Evolutionary conservation across 2,329 filamentous ascomycete species (phyloP).

Genomic region (Aspergillus pseudoviridinutans): DNA sequence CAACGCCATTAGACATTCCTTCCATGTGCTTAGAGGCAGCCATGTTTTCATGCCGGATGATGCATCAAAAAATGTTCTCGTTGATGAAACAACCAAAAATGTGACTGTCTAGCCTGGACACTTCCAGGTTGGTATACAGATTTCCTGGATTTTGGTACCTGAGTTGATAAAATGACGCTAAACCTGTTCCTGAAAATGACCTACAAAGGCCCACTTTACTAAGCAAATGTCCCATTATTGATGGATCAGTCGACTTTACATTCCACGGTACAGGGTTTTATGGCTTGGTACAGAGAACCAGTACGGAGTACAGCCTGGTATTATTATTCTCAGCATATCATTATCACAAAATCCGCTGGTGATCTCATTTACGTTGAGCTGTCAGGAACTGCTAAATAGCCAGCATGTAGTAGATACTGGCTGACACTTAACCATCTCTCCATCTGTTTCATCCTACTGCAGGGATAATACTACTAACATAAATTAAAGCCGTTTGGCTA

Average conservation of each 20-base stretch:
- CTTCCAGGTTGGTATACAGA: not conserved
- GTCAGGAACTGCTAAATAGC: not conserved
- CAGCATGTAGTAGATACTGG: no score
- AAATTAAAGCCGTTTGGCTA: no score
- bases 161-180: conserved; percentile 14
- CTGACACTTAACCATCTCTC: no score
- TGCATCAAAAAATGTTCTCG: not conserved
- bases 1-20: not conserved
- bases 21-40: not conserved
- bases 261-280: not conserved
- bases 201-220: conserved; percentile 14
- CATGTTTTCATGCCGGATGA: not conserved
- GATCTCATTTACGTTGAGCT: not conserved
- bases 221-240: not conserved
- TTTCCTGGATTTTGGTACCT: not conserved
- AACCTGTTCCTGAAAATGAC: conserved; percentile 27
- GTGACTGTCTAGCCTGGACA: not conserved
- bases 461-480: no score
- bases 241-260: not conserved
- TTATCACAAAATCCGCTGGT: no score
- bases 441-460: no score
- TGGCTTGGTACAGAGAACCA: not conserved
- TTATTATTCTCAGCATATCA: not conserved
- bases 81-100: not conserved
- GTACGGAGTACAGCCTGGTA: no score